Percentiles rank a stretch among this genome's conserved stretches.
Conservation (phyloP, 1,139 yeast species). For the Protomyces lactucae-debilis region DNA sequence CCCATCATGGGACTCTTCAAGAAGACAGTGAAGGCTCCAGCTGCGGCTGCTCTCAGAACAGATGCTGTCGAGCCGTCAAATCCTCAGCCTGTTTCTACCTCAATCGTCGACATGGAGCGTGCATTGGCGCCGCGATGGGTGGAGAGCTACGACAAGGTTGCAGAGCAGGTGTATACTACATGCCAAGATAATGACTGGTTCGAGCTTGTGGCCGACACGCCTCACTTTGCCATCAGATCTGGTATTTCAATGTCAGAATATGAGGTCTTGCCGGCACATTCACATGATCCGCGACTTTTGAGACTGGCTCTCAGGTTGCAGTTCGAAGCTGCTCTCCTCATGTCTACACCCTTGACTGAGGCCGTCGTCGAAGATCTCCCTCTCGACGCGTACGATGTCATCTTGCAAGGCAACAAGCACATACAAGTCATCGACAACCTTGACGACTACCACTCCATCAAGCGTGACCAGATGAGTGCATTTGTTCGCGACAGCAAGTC, state of each 20-base stretch:
- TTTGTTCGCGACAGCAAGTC: conserved; percentile 27
- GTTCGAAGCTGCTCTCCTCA: conserved; percentile 29
- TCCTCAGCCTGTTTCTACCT: background rate
- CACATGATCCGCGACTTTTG: background rate
- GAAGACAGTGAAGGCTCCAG: background rate
- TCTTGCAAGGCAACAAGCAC: conserved; percentile 28
- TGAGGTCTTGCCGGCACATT: background rate
- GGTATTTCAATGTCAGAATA: conserved; percentile 13
- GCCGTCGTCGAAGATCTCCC: conserved; percentile 27
- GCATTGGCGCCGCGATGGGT: conserved; percentile 5
- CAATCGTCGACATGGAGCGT: background rate
- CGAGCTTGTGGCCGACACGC: conserved; percentile 17
- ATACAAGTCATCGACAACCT: conserved; percentile 29
- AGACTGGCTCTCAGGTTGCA: background rate
- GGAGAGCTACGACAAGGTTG: conserved; percentile 29
- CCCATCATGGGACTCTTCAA: background rate
- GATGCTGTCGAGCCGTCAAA: background rate
- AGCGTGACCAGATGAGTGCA: conserved; percentile 30
- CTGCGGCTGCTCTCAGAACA: background rate
- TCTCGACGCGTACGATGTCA: conserved; percentile 14
- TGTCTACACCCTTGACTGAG: conserved; percentile 24
- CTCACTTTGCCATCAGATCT: conserved; percentile 23
- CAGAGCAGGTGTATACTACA: conserved; percentile 26
- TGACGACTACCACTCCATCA: conserved; percentile 26
- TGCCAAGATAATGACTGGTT: conserved; percentile 29